phyloP scores from a whole-genome alignment of 2,329 filamentous ascomycete genomes.

The Tothia fuscella region DNA sequence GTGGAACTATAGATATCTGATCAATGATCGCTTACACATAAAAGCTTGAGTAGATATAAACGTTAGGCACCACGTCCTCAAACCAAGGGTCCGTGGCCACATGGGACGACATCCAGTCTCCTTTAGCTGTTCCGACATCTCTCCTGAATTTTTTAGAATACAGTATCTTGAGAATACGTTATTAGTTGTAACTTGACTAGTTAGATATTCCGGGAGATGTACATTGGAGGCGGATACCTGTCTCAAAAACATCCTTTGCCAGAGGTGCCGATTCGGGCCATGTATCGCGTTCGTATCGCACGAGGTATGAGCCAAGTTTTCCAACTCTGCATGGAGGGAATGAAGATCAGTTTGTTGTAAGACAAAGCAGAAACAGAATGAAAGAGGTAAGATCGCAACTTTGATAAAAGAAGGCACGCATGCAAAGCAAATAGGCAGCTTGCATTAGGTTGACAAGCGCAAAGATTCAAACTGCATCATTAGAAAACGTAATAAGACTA shows the following conservation, averaged over 20 bases:
- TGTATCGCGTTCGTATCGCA: constrained; percentile 31
- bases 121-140: constrained; percentile 42
- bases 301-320: constrained; percentile 26
- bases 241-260: constrained; percentile 54
- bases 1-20: neutral
- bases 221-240: constrained; percentile 73
- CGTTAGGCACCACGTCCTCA: constrained; percentile 56
- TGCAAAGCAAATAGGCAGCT: too few species aligned
- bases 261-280: constrained; percentile 33
- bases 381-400: neutral
- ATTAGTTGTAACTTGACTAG: too few species aligned
- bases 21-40: neutral
- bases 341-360: constrained; percentile 30
- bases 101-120: constrained; percentile 54
- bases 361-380: neutral
- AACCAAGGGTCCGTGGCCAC: constrained; percentile 62
- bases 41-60: constrained; percentile 21
- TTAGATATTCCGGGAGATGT: too few species aligned
- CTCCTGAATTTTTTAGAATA: constrained; percentile 51
- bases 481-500: neutral
- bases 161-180: constrained; percentile 35
- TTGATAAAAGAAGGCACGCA: too few species aligned
- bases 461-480: too few species aligned
- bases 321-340: constrained; percentile 21
- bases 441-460: too few species aligned